phyloP scores from a whole-genome alignment of 2,329 filamentous ascomycete species.

The Chaetomiaceae sp. region DNA sequence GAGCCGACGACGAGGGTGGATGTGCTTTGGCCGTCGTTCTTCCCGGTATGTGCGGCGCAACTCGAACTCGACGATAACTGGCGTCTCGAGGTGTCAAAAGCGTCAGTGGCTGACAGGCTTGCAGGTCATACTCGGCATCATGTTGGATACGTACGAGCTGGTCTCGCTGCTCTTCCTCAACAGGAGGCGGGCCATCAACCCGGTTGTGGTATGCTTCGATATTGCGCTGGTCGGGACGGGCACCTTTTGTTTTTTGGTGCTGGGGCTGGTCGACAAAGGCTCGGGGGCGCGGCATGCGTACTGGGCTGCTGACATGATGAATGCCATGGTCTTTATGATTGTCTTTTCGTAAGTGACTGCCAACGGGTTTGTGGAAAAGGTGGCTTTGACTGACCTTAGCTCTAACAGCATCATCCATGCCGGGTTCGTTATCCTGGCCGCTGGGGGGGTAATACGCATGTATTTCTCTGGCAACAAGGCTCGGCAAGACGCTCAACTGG shows the following conservation, averaged over 20 bases:
- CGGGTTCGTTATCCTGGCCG: conserved; percentile 17
- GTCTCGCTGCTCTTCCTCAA: conserved; percentile 18
- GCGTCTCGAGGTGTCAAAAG: too few species aligned
- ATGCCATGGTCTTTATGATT: conserved; percentile 26
- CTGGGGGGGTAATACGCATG: conserved; percentile 12
- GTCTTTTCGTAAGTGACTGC: conserved; percentile 18
- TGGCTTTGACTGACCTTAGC: neutral
- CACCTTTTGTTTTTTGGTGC: conserved; percentile 23
- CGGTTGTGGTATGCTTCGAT: conserved; percentile 18
- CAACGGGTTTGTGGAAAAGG: too few species aligned
- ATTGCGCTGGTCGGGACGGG: conserved; percentile 15
- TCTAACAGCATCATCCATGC: conserved; percentile 19
- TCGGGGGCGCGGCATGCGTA: neutral
- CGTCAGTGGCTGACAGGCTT: neutral
- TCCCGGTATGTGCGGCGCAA: conserved; percentile 12
- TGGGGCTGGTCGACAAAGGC: conserved; percentile 19
- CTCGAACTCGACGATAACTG: neutral
- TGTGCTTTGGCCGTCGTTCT: conserved; percentile 23
- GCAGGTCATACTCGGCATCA: conserved; percentile 15
- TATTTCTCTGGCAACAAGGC: neutral
- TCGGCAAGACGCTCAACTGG: neutral
- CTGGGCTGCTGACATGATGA: conserved; percentile 21
- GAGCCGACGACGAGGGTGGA: conserved; percentile 21
- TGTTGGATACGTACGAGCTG: conserved; percentile 21
- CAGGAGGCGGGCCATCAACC: conserved; percentile 20